A percentile compares a stretch with the other conserved stretches of the same genome.
Conservation (phyloP, 805 yeast genomes). For the Pichia phayaonensis region DNA sequence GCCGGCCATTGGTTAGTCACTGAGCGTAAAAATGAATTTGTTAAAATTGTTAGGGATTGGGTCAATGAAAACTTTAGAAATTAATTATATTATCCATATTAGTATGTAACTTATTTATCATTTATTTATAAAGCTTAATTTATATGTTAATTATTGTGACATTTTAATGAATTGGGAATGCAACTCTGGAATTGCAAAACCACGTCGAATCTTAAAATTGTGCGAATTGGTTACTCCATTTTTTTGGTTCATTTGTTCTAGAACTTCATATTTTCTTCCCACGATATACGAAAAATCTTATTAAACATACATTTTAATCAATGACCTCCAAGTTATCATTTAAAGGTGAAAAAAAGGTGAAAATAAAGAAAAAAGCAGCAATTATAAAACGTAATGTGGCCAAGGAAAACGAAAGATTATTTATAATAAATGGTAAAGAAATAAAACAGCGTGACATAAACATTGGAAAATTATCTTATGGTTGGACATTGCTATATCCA, state of each 20-base stretch:
- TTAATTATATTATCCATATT: neutral
- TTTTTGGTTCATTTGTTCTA: no score
- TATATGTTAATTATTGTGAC: no score
- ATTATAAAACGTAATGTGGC: neutral
- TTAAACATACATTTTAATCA: neutral
- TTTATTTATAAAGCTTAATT: neutral
- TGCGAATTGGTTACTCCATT: no score
- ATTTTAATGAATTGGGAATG: no score
- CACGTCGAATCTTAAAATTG: no score
- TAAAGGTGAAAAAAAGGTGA: slow-evolving; percentile 22
- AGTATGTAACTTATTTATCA: neutral
- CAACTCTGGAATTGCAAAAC: no score
- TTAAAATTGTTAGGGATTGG: slow-evolving; percentile 50
- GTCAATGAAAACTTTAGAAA: slow-evolving; percentile 2
- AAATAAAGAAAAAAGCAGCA: slow-evolving; percentile 12
- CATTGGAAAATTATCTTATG: slow-evolving; percentile 12
- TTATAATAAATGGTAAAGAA: slow-evolving; percentile 21
- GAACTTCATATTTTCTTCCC: no score
- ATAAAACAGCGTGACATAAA: slow-evolving; percentile 15
- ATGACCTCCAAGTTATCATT: slow-evolving; percentile 29
- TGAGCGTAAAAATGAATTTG: slow-evolving; percentile 71
- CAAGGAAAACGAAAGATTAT: slow-evolving; percentile 2
- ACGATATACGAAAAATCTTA: no score
- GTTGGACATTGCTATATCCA: slow-evolving; percentile 26
- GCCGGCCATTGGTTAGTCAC: slow-evolving; percentile 91